A percentile compares a stretch with the other conserved stretches of the same genome.
phyloP scores from a whole-genome alignment of 164 flowering plant species.

The Stephania cephalantha region DNA sequence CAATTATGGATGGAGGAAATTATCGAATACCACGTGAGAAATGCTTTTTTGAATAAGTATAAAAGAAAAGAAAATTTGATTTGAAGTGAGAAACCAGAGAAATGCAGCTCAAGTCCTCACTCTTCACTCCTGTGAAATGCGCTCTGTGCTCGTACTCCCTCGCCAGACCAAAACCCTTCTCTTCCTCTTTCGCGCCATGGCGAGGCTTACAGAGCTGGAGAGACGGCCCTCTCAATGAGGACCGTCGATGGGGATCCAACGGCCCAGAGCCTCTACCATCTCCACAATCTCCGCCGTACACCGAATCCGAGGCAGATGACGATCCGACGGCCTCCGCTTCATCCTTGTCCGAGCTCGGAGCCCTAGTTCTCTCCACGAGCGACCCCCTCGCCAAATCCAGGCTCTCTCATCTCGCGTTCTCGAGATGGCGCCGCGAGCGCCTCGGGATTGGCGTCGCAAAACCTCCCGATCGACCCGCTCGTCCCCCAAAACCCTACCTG shows the following conservation, averaged over 20 bases:
- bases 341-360: conserved; percentile 75
- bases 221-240: conserved; percentile 43
- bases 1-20: too few relatives aligned
- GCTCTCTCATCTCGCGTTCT: conserved; percentile 73
- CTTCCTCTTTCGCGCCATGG: conserved; percentile 38
- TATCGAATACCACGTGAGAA: too few relatives aligned
- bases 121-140: not conserved
- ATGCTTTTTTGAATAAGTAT: too few relatives aligned
- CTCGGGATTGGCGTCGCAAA: conserved; percentile 53
- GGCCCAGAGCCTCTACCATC: conserved; percentile 39
- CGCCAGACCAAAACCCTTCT: not conserved
- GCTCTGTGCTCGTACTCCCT: not conserved
- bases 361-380: conserved; percentile 71
- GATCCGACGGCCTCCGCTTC: conserved; percentile 26
- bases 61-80: too few relatives aligned
- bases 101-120: not conserved
- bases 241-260: conserved; percentile 62
- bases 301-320: not conserved
- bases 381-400: conserved; percentile 69
- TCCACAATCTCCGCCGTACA: not conserved
- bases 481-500: conserved; percentile 66
- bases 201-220: conserved; percentile 70
- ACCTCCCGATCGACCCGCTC: conserved; percentile 67
- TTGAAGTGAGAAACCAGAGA: not conserved
- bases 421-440: conserved; percentile 41